These are phyloP conservation scores for Geoglossum cookeanum DNA, from an alignment of 2,329 filamentous ascomycete species.

Conservation along the genomic window DNA sequence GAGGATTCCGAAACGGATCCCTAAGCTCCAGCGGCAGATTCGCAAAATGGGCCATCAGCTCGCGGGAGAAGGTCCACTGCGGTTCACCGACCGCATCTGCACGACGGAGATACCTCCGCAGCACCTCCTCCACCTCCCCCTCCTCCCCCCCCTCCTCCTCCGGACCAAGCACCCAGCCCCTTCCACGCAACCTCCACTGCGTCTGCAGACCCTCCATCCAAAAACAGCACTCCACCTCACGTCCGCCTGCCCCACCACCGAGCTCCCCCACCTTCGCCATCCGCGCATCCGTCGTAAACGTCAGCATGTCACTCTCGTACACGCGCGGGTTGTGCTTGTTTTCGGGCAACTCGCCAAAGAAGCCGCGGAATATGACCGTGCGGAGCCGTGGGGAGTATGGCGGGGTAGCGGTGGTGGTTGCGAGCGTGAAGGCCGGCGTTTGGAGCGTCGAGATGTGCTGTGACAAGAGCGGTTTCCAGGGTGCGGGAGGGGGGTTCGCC, in stretches of 20 bases:
- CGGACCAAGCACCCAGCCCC: constrained; percentile 52
- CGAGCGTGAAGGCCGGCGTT: neutral
- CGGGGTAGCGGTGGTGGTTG: neutral
- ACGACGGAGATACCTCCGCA: constrained; percentile 44
- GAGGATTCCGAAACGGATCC: constrained; percentile 54
- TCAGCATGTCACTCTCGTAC: constrained; percentile 60
- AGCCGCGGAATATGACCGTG: constrained; percentile 69
- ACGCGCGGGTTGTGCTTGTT: constrained; percentile 57
- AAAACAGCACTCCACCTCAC: constrained; percentile 63
- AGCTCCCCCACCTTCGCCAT: constrained; percentile 59
- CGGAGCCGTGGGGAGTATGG: constrained; percentile 36
- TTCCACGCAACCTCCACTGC: constrained; percentile 74
- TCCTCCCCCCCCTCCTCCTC: constrained; percentile 38
- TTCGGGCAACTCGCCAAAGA: constrained; percentile 55
- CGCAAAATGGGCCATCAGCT: constrained; percentile 76
- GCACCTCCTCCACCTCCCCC: constrained; percentile 36
- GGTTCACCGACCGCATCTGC: constrained; percentile 17
- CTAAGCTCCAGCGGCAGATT: constrained; percentile 70
- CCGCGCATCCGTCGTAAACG: constrained; percentile 72
- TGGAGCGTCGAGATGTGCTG: neutral
- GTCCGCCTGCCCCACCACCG: constrained; percentile 28
- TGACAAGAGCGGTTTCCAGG: neutral
- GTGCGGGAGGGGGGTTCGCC: neutral
- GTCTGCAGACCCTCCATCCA: constrained; percentile 53
- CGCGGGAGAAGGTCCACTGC: constrained; percentile 57